Percentiles rank a stretch among this genome's conserved stretches.
Conservation (phyloP, 2,329 filamentous ascomycete species). For the Trichoderma atroviride region DNA sequence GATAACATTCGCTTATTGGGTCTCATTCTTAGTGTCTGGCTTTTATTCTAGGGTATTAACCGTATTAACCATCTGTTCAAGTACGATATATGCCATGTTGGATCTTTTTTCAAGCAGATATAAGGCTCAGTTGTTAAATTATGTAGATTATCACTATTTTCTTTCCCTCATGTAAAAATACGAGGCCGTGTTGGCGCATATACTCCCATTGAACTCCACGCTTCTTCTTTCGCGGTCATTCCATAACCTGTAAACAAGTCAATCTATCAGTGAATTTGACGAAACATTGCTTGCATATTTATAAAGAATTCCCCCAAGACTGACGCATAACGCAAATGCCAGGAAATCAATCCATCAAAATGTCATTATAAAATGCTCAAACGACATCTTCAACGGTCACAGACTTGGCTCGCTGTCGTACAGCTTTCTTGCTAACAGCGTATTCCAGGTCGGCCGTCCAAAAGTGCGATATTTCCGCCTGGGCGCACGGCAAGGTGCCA, state of each 20-base stretch:
- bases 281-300: background rate
- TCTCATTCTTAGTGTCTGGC: background rate
- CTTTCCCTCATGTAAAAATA: background rate
- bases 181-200: background rate
- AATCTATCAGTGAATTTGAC: background rate
- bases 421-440: constrained; percentile 68
- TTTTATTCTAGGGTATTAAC: background rate
- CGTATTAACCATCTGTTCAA: background rate
- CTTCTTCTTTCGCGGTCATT: background rate
- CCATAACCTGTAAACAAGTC: background rate
- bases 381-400: constrained; percentile 50
- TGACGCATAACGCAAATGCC: background rate
- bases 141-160: background rate
- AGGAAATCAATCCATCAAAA: background rate
- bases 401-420: constrained; percentile 50
- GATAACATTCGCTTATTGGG: background rate
- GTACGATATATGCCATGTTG: background rate
- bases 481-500: constrained; percentile 67
- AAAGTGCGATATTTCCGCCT: constrained; percentile 70
- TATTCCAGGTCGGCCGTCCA: constrained; percentile 72
- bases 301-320: background rate
- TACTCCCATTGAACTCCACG: background rate
- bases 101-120: background rate
- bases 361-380: constrained; percentile 22
- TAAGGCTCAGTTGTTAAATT: background rate